Base-by-base conservation (phyloP, 208 protist genomes). In the Tritrichomonas musculus region DNA sequence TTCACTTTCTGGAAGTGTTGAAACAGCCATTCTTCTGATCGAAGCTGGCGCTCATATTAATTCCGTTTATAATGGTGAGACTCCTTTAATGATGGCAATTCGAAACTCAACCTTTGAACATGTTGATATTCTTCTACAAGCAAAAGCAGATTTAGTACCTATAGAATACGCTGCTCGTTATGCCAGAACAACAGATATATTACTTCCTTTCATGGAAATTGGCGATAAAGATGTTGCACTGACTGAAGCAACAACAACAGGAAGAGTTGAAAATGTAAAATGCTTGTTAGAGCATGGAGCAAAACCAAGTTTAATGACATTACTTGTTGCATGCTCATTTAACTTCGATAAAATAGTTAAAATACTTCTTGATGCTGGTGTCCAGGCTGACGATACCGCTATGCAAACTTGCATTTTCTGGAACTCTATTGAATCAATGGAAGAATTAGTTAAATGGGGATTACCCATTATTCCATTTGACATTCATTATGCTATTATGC, bases 341-440 rank as follows among this genome's bases (percentile, higher is more conserved):
- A 88, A 88, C 77, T 88, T 55, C 47, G 17, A 44, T 0, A 27
- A 14, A 39, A 88, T 88, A 11, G 77, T 88, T 39, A 88, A 88
- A 36, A 57, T 88, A n/a, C 47, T 88, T 0, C 20, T 88, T n/a
- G 77, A 88, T 33, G 3, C 44, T 1, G 77, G 77, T 33, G 47
- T 88, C 27, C 20, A 55, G 17, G 77, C 77, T 20, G 77, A 88
- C 47, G 77, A 88, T 57, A 36, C 41, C 17, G 77, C 77, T 4
- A 88, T 88, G 77, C 77, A 88, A 47, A 88, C 77, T 39, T 88
- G 77, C 47, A 88, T 88, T 30, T 88, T 47, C 47, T 88, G 77
- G 77, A 88, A 53, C 27, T 88, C 77, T 9, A 5, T 88, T 27
- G 25, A 88, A 8, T 25, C 77, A 17, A 88, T 88, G 77, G 25